Evolutionary conservation across 768 basidiomycete genomes (phyloP).

Genomic region (Psilocybe subaeruginosa): DNA sequence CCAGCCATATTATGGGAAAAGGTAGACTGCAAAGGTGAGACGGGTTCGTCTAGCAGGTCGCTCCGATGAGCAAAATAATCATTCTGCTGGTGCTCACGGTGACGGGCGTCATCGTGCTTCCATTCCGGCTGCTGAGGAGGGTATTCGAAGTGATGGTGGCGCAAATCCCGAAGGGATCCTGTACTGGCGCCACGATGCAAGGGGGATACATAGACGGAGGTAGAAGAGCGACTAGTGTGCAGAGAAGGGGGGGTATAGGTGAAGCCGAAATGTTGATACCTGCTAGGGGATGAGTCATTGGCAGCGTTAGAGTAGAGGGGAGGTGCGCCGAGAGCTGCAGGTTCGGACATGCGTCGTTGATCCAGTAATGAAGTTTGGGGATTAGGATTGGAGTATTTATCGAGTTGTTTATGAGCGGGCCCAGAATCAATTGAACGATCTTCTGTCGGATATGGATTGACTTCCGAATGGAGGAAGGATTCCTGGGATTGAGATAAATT

Average conservation of each 20-base stretch:
- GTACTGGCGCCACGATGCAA: constrained; percentile 50
- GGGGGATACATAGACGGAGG: constrained; percentile 44
- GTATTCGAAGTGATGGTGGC: constrained; percentile 40
- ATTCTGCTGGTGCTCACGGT: constrained; percentile 29
- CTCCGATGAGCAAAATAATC: constrained; percentile 32
- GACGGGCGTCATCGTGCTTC: constrained; percentile 38
- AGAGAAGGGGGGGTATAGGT: constrained; percentile 35
- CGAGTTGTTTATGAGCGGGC: constrained; percentile 35
- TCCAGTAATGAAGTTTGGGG: constrained; percentile 41
- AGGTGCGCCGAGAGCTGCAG: constrained; percentile 45
- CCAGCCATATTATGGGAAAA: constrained; percentile 46
- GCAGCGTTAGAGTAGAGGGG: constrained; percentile 41
- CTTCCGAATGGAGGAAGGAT: constrained; percentile 45
- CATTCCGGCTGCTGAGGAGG: constrained; percentile 36
- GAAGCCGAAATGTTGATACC: constrained; percentile 46
- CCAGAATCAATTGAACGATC: constrained; percentile 39
- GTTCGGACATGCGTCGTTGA: constrained; percentile 74
- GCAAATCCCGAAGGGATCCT: constrained; percentile 47
- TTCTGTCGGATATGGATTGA: constrained; percentile 43
- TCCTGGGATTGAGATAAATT: constrained; percentile 46
- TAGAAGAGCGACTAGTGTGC: constrained; percentile 34
- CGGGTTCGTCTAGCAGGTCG: constrained; percentile 46
- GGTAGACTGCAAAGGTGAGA: constrained; percentile 58
- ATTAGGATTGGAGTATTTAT: constrained; percentile 40
- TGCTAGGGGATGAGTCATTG: constrained; percentile 32